These are phyloP conservation scores for Trichomonas vaginalis DNA, from an alignment of 208 protist species.

Conservation along the genomic window DNA sequence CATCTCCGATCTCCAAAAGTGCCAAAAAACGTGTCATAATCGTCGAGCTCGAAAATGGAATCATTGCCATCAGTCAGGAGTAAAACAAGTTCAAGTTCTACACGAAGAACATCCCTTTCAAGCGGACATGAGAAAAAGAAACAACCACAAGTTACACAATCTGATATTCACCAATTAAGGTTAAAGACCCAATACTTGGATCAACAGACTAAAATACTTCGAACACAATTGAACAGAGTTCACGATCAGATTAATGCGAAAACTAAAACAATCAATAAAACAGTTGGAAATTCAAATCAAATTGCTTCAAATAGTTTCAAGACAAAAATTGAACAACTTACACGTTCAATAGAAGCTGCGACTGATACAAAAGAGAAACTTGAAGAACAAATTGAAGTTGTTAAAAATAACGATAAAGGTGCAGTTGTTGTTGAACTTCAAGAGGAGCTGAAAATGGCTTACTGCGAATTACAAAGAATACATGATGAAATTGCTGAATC, in stretches of 20 bases:
- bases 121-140: too few relatives aligned
- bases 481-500: background rate
- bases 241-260: background rate
- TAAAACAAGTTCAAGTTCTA: too few relatives aligned
- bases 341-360: background rate
- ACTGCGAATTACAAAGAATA: background rate
- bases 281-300: background rate
- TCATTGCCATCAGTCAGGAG: too few relatives aligned
- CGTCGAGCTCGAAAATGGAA: too few relatives aligned
- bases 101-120: too few relatives aligned
- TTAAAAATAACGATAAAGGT: background rate
- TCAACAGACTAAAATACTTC: background rate
- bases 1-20: too few relatives aligned
- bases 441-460: background rate
- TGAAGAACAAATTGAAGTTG: background rate
- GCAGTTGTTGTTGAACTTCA: background rate
- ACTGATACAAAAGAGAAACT: background rate
- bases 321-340: background rate
- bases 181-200: background rate
- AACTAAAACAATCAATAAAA: constrained; percentile 6
- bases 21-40: too few relatives aligned
- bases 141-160: background rate
- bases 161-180: background rate
- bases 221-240: background rate
- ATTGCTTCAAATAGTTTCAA: background rate